Base-by-base conservation (phyloP, 202 grass and related monocot species). In the Schoenoplectus tabernaemontani region DNA sequence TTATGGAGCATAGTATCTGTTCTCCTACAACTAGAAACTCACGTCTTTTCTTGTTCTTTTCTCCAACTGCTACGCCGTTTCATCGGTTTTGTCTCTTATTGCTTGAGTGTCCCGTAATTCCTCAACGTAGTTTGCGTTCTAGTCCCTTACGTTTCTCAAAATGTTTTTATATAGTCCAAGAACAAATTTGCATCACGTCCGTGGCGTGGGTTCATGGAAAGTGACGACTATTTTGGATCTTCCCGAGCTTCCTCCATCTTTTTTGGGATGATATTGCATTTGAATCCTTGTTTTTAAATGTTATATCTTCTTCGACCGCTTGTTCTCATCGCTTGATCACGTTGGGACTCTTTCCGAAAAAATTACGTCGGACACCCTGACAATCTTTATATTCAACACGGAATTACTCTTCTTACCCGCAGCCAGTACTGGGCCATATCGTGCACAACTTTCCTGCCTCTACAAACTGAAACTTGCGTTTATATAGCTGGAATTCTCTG, bases 311-410 rank as follows among this genome's bases (percentile, higher is more conserved):
- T 46, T 47, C n/a, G 1, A 66, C 59, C 13, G 10, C 37, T 20
- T 80, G 41, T 42, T 80, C 65, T 80, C 59, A 80, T 80, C 59
- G 78, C 36, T 66, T 24, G 13, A 34, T 64, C 20, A 34, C 34
- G 15, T 53, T 54, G 71, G 7, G 20, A 13, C 20, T 30, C 22
- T 47, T 71, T 47, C 1, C 1, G n/a, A 1, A n/a, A 16, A 79
- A 79, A 44, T 63, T 79, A 30, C 76, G 11, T 46, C 60, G 10
- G 30, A 28, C 57, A 30, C 57, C 76, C 76, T 47, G 33, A 13
- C 33, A 8, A 20, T 77, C 1, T 20, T 13, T 77, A 2, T 57
- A 77, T 59, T 70, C n/a, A 38, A 59, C 20, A 50, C 20, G 23
- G 9, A 34, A 1, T 48, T 64, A n/a, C 10, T 32, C 13, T 60